Evolutionary conservation across 306 rosid genomes (phyloP).

Genomic region (Citrullus mucosospermus): DNA sequence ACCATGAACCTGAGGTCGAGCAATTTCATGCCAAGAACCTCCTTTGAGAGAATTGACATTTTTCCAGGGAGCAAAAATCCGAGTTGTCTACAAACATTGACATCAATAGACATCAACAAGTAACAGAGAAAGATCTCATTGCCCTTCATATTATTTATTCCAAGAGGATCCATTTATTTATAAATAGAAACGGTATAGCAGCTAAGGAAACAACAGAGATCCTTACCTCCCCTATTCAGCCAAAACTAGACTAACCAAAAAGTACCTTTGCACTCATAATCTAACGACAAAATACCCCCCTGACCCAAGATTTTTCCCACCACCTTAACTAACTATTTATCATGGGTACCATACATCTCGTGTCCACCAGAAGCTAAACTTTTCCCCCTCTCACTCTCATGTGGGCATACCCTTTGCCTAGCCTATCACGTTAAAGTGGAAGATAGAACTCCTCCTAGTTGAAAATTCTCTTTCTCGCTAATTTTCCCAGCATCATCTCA

Average conservation of each 20-base stretch:
- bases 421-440: background rate
- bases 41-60: slow-evolving; percentile 29
- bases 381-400: background rate
- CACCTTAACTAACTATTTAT: background rate
- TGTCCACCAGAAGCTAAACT: background rate
- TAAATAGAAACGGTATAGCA: background rate
- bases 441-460: background rate
- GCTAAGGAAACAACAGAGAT: background rate
- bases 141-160: background rate
- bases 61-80: slow-evolving; percentile 82
- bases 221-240: background rate
- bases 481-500: background rate
- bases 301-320: background rate
- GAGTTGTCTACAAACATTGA: slow-evolving; percentile 58
- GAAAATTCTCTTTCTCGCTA: background rate
- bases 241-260: background rate
- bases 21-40: slow-evolving; percentile 73
- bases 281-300: background rate
- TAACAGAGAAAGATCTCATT: background rate
- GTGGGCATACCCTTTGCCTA: background rate
- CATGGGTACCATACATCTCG: background rate
- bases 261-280: background rate
- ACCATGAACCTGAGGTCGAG: slow-evolving; percentile 95
- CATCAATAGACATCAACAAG: background rate
- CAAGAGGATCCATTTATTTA: background rate